A percentile compares a stretch with the other conserved stretches of the same genome.
Evolutionary conservation across 257 asterid species (phyloP).

Genomic region (Datura wrightii): DNA sequence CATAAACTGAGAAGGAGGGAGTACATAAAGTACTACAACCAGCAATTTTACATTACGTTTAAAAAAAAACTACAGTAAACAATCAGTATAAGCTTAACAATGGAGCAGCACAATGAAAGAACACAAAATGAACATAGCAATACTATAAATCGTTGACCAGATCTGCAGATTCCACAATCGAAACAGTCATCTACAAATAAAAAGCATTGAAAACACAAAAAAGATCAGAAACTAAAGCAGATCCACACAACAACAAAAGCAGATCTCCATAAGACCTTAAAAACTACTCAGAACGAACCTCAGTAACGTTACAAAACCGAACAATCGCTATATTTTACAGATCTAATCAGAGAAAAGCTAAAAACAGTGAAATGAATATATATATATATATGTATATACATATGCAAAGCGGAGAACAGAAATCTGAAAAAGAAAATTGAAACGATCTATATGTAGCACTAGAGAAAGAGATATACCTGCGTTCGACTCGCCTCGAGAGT

Average conservation of each 20-base stretch:
- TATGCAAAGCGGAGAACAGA: neutral
- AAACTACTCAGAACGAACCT: neutral
- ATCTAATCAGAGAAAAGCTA: neutral
- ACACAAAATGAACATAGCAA: neutral
- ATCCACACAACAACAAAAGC: neutral
- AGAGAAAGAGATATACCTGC: constrained; percentile 40
- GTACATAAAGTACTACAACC: neutral
- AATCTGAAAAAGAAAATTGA: neutral
- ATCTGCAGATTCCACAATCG: neutral
- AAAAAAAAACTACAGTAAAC: neutral
- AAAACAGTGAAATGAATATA: neutral
- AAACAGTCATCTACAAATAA: neutral
- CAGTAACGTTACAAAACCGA: neutral
- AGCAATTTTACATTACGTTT: neutral
- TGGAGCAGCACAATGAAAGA: neutral
- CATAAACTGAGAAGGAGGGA: neutral
- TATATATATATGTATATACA: neutral
- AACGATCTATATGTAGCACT: neutral
- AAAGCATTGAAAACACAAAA: neutral
- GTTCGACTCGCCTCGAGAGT: constrained; percentile 44
- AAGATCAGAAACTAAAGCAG: neutral
- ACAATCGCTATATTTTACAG: neutral
- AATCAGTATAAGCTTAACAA: neutral
- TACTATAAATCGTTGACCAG: neutral
- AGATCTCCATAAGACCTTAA: neutral